Evolutionary conservation across 352 stramenopile species (phyloP).

Genomic region (Aphanomyces stellatus): DNA sequence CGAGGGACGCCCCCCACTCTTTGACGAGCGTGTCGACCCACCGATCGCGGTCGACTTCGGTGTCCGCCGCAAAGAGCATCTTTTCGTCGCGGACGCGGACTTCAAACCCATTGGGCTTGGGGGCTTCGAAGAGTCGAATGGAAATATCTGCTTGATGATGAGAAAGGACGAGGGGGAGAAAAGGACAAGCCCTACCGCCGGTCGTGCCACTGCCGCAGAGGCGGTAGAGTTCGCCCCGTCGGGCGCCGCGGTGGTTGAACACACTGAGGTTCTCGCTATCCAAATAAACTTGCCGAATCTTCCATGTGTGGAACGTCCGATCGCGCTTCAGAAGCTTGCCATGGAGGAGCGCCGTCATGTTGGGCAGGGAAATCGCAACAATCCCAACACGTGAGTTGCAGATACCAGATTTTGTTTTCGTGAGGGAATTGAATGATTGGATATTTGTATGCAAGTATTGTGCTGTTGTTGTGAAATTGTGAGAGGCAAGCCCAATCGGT

Average conservation of each 20-base stretch:
- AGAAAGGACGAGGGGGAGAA: not conserved
- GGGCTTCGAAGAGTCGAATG: constrained; percentile 56
- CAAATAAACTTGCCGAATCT: constrained; percentile 73
- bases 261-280: constrained; percentile 24
- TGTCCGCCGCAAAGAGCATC: constrained; percentile 61
- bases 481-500: no score
- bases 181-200: not conserved
- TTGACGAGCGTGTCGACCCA: constrained; percentile 69
- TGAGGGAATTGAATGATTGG: no score
- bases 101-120: constrained; percentile 62
- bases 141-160: constrained; percentile 30
- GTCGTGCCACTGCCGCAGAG: not conserved
- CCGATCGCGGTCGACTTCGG: constrained; percentile 52
- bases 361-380: no score
- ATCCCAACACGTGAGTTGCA: not conserved
- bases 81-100: constrained; percentile 77
- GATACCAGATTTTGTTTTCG: no score
- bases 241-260: constrained; percentile 3
- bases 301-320: constrained; percentile 73
- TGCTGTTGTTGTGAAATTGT: no score
- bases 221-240: not conserved
- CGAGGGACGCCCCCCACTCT: constrained; percentile 5
- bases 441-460: no score
- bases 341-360: constrained; percentile 7
- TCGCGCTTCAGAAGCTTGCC: constrained; percentile 53